Percentiles rank a stretch among this genome's conserved stretches.
Conservation (phyloP, 257 asterid genomes). For the Salvia splendens region DNA sequence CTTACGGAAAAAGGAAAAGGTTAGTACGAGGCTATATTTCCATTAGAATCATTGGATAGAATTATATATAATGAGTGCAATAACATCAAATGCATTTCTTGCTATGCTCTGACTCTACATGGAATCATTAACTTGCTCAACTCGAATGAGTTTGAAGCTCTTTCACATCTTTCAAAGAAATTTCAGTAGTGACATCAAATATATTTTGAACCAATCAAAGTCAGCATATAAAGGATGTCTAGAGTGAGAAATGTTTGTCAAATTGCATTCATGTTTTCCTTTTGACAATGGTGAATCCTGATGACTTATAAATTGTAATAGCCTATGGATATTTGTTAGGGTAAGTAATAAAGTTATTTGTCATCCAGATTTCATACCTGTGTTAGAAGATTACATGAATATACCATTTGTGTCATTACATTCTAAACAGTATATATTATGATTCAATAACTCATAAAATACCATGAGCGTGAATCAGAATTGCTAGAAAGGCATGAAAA, state of each 20-base stretch:
- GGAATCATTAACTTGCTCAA: slow-evolving; percentile 18
- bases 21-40: slow-evolving; percentile 33
- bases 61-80: slow-evolving; percentile 18
- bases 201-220: not conserved
- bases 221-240: slow-evolving; percentile 2
- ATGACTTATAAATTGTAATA: not conserved
- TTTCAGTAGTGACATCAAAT: slow-evolving; percentile 8
- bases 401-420: slow-evolving; percentile 2
- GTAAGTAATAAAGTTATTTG: not conserved
- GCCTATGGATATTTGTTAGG: slow-evolving; percentile 1
- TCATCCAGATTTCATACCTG: slow-evolving; percentile 6
- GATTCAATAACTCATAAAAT: slow-evolving; percentile 1
- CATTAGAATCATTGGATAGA: slow-evolving; percentile 10
- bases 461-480: not conserved
- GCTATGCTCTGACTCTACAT: slow-evolving; percentile 9
- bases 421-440: not conserved
- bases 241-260: slow-evolving; percentile 12
- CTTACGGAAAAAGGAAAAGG: slow-evolving; percentile 55
- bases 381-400: slow-evolving; percentile 18
- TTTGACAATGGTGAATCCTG: not conserved
- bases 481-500: slow-evolving; percentile 3
- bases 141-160: not conserved
- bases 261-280: slow-evolving; percentile 5
- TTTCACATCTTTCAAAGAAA: slow-evolving; percentile 5
- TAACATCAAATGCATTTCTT: slow-evolving; percentile 22